Evolutionary conservation across 2,329 filamentous ascomycete genomes (phyloP).

Genomic region (Elsinoe perseae): DNA sequence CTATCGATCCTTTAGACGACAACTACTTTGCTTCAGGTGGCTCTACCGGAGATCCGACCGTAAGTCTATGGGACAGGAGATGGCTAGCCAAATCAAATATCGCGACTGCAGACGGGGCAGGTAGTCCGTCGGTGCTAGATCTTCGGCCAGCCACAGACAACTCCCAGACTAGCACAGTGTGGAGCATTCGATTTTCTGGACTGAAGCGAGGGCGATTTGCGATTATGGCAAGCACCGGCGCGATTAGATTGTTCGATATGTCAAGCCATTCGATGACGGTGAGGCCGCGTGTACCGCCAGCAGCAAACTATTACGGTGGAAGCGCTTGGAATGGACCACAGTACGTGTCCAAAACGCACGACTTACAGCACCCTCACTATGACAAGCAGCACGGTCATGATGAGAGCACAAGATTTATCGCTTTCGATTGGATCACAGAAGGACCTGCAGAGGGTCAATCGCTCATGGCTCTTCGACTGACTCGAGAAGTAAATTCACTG

Average conservation of each 20-base stretch:
- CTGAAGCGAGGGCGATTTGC: constrained; percentile 51
- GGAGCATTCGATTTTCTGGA: constrained; percentile 55
- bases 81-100: constrained; percentile 30
- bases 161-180: constrained; percentile 45
- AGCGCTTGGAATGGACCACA: constrained; percentile 36
- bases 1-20: constrained; percentile 70
- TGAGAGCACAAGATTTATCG: constrained; percentile 46
- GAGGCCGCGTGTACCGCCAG: constrained; percentile 7
- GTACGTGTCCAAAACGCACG: constrained; percentile 39
- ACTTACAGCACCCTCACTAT: constrained; percentile 39
- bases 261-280: constrained; percentile 40
- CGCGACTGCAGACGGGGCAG: constrained; percentile 44
- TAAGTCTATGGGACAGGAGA: constrained; percentile 72
- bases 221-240: constrained; percentile 51
- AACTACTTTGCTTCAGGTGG: constrained; percentile 77
- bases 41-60: constrained; percentile 62
- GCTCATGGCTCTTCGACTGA: constrained; percentile 46
- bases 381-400: constrained; percentile 37
- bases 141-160: constrained; percentile 48
- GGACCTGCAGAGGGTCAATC: constrained; percentile 42
- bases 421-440: constrained; percentile 53
- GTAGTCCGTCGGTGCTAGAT: constrained; percentile 48
- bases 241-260: constrained; percentile 50
- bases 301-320: constrained; percentile 26
- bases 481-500: constrained; percentile 44